Base-by-base conservation (phyloP, 2,329 filamentous ascomycete genomes). In the Hypoxylon sp. region DNA sequence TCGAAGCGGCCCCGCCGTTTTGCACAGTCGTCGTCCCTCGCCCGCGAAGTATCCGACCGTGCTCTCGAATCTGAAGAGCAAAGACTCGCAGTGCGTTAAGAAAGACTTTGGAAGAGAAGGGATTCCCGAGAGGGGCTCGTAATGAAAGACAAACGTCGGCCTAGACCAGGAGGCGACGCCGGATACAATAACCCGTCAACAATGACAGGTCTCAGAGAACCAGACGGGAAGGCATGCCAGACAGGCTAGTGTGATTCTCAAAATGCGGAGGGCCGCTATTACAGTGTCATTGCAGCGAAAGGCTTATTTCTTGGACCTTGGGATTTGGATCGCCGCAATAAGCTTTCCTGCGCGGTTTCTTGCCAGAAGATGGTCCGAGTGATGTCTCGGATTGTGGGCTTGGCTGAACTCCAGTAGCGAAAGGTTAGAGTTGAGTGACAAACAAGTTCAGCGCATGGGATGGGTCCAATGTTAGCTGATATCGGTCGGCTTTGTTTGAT, bases 41-140 rank as follows among this genome's bases (percentile, higher is more conserved):
- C 83, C 83, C 73, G 83, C 81, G 81, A 84, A 82, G 79, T 73
- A 73, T 73, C 78, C 80, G 81, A 82, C 79, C 76, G 75, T 78
- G 78, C 75, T 72, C 68, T 72, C 62, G 68, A 71, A 61, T 51
- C 58, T 61, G 53, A 60, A 68, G 63, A 73, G 67, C 60, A 67
- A 59, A 46, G 67, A 57, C 64, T 63, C 53, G 68, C 53, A 62
- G 46, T 37, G 55, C 39, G 62, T 58, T 47, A 27, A 65, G 41
- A 58, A 61, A 55, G 43, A 56, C 19, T 55, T 45, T 46, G 32
- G 56, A 66, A 63, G 62, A 63, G 43, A 61, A 58, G 61, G 47
- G 39, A 57, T 47, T 51, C 43, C 58, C 58, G 37, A 25, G 65
- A 64, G 39, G 60, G 47, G 34, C 27, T 65, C 53, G 58, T 41